Base-by-base conservation (phyloP, 164 flowering plant genomes). In the Kingdonia uniflora region DNA sequence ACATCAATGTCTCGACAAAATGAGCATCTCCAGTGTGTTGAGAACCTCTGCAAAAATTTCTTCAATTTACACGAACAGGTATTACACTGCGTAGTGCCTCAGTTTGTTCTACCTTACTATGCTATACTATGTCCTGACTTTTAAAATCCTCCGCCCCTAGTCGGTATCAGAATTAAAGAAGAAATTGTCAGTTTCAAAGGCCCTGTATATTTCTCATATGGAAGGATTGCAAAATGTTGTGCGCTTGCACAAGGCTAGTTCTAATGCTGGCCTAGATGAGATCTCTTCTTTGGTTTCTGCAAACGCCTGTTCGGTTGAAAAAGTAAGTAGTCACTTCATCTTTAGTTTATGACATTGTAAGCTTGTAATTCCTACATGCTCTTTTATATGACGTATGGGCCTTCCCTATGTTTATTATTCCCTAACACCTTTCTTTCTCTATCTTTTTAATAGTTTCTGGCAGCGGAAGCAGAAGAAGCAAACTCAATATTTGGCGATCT, bases 171-270 rank as follows among this genome's bases (percentile, higher is more conserved):
- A 83, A 39, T 46, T 94, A 58, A 89, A 78, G 74, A 69, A 74
- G 52, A 89, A 85, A 67, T 62, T 89, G 19, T 49, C 63, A 16
- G 55, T 77, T 65, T 81, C 85, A 43, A 76, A 70, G 76, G 64
- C 79, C 50, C 52, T 82, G 62, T 85, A 71, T 59, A 51, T 74
- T 35, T 89, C 95, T 42, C 95, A 89, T 62, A 54, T 94, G 49
- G 96, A 89, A 75, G 95, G 81, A 5, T 61, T 82, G 47, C 92
- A 87, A 76, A 89, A 94, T 75, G 87, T 85, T 49, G 96, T 87
- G 24, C 79, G 81, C 21, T 68, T 87, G 81, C 96, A 89, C 63
- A 85, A 76, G 63, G 83, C 97, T 5, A 68, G 72, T 64, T 65
- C 69, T 26, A 80, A 83, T 74, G 88, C 90, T 57, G 59, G 67